Evolutionary conservation across 73 alveolate species (phyloP), one percentile per base, ranked within the genome.

Genomic region (Paraurostyla sp.): DNA sequence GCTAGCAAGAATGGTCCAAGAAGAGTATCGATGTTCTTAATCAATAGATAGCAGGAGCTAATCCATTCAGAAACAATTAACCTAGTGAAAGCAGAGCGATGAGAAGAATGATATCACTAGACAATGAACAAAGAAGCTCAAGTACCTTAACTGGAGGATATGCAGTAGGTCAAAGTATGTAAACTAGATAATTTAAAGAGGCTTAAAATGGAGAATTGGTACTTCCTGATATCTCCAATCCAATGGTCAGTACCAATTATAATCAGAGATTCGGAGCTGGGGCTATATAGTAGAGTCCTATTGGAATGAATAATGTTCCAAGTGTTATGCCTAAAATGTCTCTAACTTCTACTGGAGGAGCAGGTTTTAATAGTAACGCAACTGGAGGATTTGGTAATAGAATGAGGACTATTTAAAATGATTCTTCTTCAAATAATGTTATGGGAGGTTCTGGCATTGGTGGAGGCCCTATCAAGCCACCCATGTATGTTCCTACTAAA

Each of bases 41-140:
- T 38, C 40, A 69, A 33, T 23, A 60, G 50, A 60, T 60, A 9
- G 32, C n/a, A n/a, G n/a, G 32, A 29, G 78, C 78, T 6, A 60
- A 60, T 60, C 78, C 78, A 9, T 60, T 60, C 32, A 60, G 32
- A 32, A 60, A 33, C 78, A 33, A 50, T 9, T 27, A 60, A 27
- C 78, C 87, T 25, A 35, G 75, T 75, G 87, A 75, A 35, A 75
- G 73, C 40, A 75, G 87, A 50, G 73, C 60, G 2, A 49, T 49
- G 75, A 43, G 73, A 75, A 75, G 87, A 29, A 75, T 75, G 87
- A 49, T 75, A 7, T 75, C 87, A 25, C 15, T 75, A 51, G 87
- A 75, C 18, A 50, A 56, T 56, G 13, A 25, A 13, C 51, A 60
- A 6, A 60, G 78, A 30, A 29, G 78, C 45, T 9, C 78, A 9